These are phyloP conservation scores for Sugiyamaella pinicola DNA, from an alignment of 1,139 yeast species.

Conservation along the genomic window DNA sequence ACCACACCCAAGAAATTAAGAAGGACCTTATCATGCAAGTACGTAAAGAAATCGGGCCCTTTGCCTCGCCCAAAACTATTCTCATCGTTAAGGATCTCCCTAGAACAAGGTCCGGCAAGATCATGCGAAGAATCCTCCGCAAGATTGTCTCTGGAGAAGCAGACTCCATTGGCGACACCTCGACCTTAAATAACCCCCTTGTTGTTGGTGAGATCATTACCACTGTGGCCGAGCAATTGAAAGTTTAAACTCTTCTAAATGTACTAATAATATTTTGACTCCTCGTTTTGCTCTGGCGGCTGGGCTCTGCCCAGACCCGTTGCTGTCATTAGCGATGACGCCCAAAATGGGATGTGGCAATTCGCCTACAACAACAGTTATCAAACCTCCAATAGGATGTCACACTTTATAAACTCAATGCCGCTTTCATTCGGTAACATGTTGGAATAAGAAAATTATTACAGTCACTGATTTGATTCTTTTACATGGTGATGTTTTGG, in stretches of 20 bases:
- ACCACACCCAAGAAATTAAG: slow-evolving; percentile 62
- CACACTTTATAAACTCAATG: no score
- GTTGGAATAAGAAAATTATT: no score
- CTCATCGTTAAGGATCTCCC: slow-evolving; percentile 89
- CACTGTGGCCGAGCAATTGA: slow-evolving; percentile 33
- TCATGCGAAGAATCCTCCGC: slow-evolving; percentile 97
- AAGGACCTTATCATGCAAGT: slow-evolving; percentile 84
- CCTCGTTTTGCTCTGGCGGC: not conserved
- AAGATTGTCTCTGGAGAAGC: slow-evolving; percentile 88
- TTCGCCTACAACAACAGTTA: no score
- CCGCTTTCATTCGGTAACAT: no score
- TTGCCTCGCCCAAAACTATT: slow-evolving; percentile 95
- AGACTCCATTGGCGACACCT: slow-evolving; percentile 89
- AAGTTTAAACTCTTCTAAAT: no score
- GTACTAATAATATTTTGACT: not conserved
- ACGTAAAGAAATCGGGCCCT: slow-evolving; percentile 94
- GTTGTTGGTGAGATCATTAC: slow-evolving; percentile 75
- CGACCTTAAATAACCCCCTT: slow-evolving; percentile 87
- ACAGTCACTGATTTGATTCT: no score
- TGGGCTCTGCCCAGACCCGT: slow-evolving; percentile 9
- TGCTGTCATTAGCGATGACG: no score
- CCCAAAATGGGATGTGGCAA: no score
- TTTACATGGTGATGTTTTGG: no score
- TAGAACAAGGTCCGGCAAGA: slow-evolving; percentile 97
- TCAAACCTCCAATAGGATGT: no score